Evolutionary conservation across 306 rosid genomes (phyloP), one percentile per base, ranked within the genome.

Genomic region (Sindora glabra): DNA sequence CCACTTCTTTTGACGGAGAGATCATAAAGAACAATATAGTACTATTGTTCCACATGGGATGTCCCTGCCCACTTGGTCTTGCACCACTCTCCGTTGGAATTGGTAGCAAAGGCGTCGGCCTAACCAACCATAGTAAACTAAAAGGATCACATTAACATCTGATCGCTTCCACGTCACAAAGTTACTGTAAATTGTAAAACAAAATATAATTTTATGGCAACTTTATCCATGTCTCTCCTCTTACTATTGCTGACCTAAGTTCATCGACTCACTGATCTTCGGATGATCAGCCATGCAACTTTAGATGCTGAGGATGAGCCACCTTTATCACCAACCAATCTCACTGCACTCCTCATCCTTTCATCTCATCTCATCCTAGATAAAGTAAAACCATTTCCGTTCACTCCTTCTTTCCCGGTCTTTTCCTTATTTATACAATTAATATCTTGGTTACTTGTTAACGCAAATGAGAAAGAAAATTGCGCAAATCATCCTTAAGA

Each of bases 31-130:
- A 24, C 17, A 53, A 56, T 34, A 26, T 34, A n/a, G n/a, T n/a
- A n/a, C n/a, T n/a, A 70, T 71, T 59, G 62, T 74, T 76, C 74
- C 90, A 80, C 94, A 70, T 86, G 94, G 81, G 30, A 48, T 81
- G 89, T 65, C 84, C 73, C 79, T 48, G 23, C 72, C 54, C 42
- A 4, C 32, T 64, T 77, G 49, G 41, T 62, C 19, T 30, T 2
- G n/a, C 36, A 67, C 19, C 30, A 56, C 46, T 66, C 59, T 49
- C 42, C 44, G 26, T 8, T 48, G 19, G 33, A 3, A 32, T 42
- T 40, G 39, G 10, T 52, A 10, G 9, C 45, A n/a, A 54, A 30
- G 26, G 39, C 24, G n/a, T n/a, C n/a, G n/a, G n/a, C n/a, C n/a
- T 7, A 10, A 18, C 23, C 22, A 17, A 34, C 18, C 6, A 15